Conservation (phyloP, 495 filamentous ascomycete species). For the Aspergillus incahuasiensis region DNA sequence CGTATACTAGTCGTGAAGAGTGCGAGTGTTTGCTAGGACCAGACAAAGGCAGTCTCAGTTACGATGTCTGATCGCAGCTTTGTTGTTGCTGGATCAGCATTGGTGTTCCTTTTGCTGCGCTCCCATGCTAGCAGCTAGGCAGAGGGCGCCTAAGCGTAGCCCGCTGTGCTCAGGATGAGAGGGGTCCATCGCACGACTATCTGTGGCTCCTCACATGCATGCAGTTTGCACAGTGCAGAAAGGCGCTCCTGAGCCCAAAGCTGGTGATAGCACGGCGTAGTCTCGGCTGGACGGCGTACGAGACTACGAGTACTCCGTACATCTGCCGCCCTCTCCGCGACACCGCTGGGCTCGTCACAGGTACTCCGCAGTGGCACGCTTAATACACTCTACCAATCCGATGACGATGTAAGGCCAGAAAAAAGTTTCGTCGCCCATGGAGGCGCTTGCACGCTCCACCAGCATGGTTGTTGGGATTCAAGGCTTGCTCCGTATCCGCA, state of each 20-base stretch:
- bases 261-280: background rate
- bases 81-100: background rate
- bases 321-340: constrained; percentile 3
- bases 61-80: background rate
- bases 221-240: background rate
- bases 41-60: background rate
- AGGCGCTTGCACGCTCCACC: background rate
- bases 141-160: background rate
- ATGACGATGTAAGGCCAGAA: background rate
- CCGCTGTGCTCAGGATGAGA: background rate
- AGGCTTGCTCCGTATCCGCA: background rate
- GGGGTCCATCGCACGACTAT: background rate
- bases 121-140: background rate
- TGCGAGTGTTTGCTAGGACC: background rate
- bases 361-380: constrained; percentile 7
- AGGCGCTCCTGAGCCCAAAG: background rate
- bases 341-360: constrained; percentile 18
- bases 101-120: background rate
- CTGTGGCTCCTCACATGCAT: background rate
- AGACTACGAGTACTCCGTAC: background rate
- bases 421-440: background rate
- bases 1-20: background rate
- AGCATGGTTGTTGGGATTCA: background rate
- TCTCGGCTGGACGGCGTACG: background rate
- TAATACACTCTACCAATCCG: background rate